Evolutionary conservation across 371 early-diverging fungal genomes (phyloP).

Genomic region (Mortierella sp.): DNA sequence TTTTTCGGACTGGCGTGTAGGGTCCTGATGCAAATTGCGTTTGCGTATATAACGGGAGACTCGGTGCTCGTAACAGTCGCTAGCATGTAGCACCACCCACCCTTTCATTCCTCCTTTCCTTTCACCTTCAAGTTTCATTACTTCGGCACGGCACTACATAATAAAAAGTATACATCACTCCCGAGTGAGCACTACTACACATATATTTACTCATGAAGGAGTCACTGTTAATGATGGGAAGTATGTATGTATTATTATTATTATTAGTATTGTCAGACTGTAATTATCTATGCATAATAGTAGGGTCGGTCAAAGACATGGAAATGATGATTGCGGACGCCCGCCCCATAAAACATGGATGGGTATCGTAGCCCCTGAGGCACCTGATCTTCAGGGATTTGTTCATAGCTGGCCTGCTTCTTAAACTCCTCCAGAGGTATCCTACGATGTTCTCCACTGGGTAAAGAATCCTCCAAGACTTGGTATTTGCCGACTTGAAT

Average conservation of each 20-base stretch:
- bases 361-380: conserved; percentile 74
- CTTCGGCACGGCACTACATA: not conserved
- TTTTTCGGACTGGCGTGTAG: conserved; percentile 63
- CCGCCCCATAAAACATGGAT: conserved; percentile 74
- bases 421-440: conserved; percentile 35
- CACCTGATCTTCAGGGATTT: conserved; percentile 66
- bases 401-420: conserved; percentile 72
- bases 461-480: conserved; percentile 63
- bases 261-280: not conserved
- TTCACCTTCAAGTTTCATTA: not conserved
- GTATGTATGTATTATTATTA: not conserved
- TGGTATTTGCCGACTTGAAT: conserved; percentile 87
- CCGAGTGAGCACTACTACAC: too few species aligned
- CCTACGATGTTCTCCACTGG: conserved; percentile 11
- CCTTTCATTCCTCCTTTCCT: not conserved
- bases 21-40: conserved; percentile 64
- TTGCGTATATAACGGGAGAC: conserved; percentile 61
- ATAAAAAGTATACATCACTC: too few species aligned
- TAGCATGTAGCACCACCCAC: conserved; percentile 37
- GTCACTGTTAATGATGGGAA: too few species aligned
- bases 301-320: conserved; percentile 85
- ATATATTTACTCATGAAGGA: too few species aligned
- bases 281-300: conserved; percentile 61
- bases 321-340: conserved; percentile 81
- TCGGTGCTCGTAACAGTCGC: conserved; percentile 48